phyloP scores from a whole-genome alignment of 2,329 filamentous ascomycete genomes.

The Diplodia seriata region DNA sequence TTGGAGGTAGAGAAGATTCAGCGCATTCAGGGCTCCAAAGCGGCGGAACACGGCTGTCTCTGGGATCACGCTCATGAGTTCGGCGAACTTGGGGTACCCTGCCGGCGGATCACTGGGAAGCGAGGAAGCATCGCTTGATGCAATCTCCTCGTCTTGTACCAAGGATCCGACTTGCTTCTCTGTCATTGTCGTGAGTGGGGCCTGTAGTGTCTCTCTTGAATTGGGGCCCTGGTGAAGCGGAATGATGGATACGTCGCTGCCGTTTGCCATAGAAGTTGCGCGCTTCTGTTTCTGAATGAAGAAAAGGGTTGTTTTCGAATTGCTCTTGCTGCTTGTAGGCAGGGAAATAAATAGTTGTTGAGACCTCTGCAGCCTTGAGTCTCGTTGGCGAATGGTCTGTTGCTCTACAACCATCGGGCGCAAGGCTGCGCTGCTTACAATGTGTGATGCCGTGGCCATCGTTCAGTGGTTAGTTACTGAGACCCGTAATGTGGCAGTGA shows the following conservation, averaged over 20 bases:
- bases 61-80: constrained; percentile 1
- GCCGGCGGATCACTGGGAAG: not conserved
- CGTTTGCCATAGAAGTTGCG: not conserved
- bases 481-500: not conserved
- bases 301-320: too few species aligned
- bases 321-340: too few species aligned
- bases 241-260: not conserved
- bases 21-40: constrained; percentile 14
- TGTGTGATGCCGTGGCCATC: not conserved
- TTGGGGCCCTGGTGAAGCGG: not conserved
- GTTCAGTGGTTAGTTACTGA: not conserved
- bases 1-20: constrained; percentile 25
- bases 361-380: not conserved
- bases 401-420: not conserved
- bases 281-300: too few species aligned
- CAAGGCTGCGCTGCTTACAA: not conserved
- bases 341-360: not conserved
- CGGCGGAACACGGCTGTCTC: constrained; percentile 13
- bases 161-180: too few species aligned
- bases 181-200: not conserved
- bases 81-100: constrained; percentile 20
- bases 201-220: not conserved
- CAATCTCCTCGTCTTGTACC: too few species aligned
- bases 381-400: not conserved
- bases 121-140: not conserved